Conservation (phyloP, 257 asterid species). For the Ligustrum vulgare region DNA sequence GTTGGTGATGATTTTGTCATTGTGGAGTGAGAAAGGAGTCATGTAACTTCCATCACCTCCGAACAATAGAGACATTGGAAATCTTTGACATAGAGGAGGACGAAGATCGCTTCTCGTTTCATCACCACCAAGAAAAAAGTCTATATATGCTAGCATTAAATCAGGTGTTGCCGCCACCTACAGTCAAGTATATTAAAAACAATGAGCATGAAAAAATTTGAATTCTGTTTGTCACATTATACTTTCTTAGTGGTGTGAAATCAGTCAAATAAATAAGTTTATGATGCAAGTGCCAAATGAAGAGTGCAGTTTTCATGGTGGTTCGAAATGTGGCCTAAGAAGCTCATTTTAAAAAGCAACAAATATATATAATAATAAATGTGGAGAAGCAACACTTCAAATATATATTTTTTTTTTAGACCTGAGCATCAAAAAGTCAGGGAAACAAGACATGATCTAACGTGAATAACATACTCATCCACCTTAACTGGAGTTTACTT, state of each 20-base stretch:
- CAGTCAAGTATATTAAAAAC: slow-evolving; percentile 25
- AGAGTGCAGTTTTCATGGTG: neutral
- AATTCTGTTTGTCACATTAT: neutral
- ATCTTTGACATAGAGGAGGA: slow-evolving; percentile 77
- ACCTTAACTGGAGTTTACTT: neutral
- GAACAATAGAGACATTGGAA: slow-evolving; percentile 81
- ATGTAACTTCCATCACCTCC: slow-evolving; percentile 98
- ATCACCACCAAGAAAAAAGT: slow-evolving; percentile 98
- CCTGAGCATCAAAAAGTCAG: neutral
- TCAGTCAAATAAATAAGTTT: neutral
- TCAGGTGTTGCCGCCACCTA: slow-evolving; percentile 99
- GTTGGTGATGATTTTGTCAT: slow-evolving; percentile 84
- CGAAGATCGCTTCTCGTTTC: slow-evolving; percentile 94
- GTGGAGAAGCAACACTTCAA: neutral
- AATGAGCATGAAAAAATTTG: slow-evolving; percentile 18
- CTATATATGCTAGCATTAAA: slow-evolving; percentile 88
- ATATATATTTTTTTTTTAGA: neutral
- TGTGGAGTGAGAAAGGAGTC: slow-evolving; percentile 87
- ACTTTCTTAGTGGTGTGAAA: neutral
- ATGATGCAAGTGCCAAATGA: neutral
- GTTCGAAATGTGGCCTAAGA: neutral
- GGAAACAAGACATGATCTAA: neutral
- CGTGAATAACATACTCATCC: neutral
- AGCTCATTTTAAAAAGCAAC: neutral
- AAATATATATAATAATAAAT: neutral